phyloP scores from a whole-genome alignment of 2,329 filamentous ascomycete species.

The Diaporthe humulicola region DNA sequence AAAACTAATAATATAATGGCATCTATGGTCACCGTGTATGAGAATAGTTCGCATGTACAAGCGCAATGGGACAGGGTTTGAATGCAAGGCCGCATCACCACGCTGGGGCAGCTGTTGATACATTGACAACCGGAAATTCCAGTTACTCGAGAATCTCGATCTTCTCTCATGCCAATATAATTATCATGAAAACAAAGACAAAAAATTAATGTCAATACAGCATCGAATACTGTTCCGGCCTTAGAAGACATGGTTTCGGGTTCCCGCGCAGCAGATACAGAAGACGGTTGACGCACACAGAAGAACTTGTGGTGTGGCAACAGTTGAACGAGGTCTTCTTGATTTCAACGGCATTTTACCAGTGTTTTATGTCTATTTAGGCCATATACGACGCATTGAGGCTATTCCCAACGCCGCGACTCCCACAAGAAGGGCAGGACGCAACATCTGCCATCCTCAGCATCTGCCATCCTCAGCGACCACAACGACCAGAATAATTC shows the following conservation, averaged over 20 bases:
- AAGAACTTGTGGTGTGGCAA: neutral
- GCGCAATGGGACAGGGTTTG: neutral
- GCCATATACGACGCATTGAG: neutral
- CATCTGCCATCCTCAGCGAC: neutral
- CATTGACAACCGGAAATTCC: neutral
- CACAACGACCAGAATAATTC: neutral
- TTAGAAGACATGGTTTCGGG: neutral
- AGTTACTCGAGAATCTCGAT: no score
- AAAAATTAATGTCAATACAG: neutral
- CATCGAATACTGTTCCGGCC: neutral
- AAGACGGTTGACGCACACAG: neutral
- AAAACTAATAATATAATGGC: rapidly evolving
- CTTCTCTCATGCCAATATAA: neutral
- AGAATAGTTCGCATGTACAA: no score
- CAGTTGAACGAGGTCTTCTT: neutral
- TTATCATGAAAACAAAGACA: neutral
- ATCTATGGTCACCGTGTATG: neutral
- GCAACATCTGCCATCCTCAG: neutral
- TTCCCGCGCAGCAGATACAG: neutral
- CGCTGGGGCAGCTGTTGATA: neutral
- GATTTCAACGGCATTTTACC: neutral
- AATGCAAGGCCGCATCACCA: neutral
- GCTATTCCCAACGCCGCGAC: neutral
- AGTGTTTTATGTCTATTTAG: neutral
- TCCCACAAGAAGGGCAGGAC: neutral